These are phyloP conservation scores for Hyaloscypha variabilis DNA, from an alignment of 495 filamentous ascomycete species.

Conservation along the genomic window DNA sequence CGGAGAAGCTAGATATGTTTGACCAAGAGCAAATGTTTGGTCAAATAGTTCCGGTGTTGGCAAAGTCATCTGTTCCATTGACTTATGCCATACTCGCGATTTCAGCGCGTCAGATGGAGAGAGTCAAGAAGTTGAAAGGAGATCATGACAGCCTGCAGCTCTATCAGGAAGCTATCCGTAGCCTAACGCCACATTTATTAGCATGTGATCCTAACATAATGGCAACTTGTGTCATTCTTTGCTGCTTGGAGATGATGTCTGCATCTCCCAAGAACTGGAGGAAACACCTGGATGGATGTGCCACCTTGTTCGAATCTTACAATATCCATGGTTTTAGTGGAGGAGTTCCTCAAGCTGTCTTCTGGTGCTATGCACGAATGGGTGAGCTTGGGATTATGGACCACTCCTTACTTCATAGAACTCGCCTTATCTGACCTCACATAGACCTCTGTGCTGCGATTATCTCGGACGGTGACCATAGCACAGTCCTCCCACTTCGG, in stretches of 20 bases:
- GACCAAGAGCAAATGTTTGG: conserved; percentile 47
- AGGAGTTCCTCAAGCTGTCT: conserved; percentile 45
- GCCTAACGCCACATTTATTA: conserved; percentile 42
- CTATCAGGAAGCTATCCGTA: conserved; percentile 47
- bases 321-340: conserved; percentile 45
- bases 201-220: conserved; percentile 45
- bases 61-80: conserved; percentile 41
- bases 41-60: conserved; percentile 42
- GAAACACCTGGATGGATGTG: conserved; percentile 51
- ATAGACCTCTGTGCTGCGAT: conserved; percentile 48
- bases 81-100: conserved; percentile 46
- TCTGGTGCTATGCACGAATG: conserved; percentile 55
- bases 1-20: conserved; percentile 46
- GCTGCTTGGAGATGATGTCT: conserved; percentile 53
- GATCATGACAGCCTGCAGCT: conserved; percentile 45
- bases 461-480: conserved; percentile 46
- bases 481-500: conserved; percentile 41
- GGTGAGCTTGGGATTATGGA: neutral
- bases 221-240: conserved; percentile 44
- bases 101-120: conserved; percentile 48
- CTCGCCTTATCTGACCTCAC: neutral
- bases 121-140: conserved; percentile 39
- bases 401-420: neutral
- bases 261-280: conserved; percentile 48
- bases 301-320: conserved; percentile 44